Conservation (phyloP, 2,329 filamentous ascomycete species). For the Fusarium oligoseptatum region DNA sequence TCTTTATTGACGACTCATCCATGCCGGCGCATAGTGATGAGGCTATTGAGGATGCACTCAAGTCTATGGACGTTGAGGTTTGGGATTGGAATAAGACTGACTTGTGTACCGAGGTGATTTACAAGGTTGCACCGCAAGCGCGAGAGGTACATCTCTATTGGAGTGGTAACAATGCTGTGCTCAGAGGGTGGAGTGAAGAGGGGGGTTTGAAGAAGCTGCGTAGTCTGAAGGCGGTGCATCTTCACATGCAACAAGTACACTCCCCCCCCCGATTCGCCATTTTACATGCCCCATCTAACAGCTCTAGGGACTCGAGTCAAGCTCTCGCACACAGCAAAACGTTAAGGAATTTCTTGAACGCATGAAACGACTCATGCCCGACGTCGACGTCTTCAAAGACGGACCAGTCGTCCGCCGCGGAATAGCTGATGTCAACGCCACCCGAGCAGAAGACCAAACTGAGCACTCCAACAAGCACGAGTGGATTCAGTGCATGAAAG, state of each 20-base stretch:
- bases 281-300: neutral
- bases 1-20: slow-evolving; percentile 7
- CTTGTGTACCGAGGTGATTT: slow-evolving; percentile 17
- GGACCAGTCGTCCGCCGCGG: neutral
- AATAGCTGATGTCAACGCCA: neutral
- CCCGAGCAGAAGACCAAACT: slow-evolving; percentile 16
- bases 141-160: slow-evolving; percentile 16
- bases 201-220: slow-evolving; percentile 5
- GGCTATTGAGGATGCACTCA: slow-evolving; percentile 15
- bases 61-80: slow-evolving; percentile 2
- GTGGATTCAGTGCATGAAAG: slow-evolving; percentile 47
- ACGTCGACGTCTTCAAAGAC: neutral
- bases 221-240: neutral
- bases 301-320: neutral
- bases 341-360: neutral
- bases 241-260: neutral
- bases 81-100: slow-evolving; percentile 26
- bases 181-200: slow-evolving; percentile 17
- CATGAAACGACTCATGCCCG: neutral
- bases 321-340: neutral
- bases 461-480: slow-evolving; percentile 39
- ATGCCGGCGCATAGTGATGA: slow-evolving; percentile 14
- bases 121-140: neutral
- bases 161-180: slow-evolving; percentile 16
- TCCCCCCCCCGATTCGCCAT: no score